phyloP scores from a whole-genome alignment of 2,329 filamentous ascomycete species.

The Fusarium nanum region DNA sequence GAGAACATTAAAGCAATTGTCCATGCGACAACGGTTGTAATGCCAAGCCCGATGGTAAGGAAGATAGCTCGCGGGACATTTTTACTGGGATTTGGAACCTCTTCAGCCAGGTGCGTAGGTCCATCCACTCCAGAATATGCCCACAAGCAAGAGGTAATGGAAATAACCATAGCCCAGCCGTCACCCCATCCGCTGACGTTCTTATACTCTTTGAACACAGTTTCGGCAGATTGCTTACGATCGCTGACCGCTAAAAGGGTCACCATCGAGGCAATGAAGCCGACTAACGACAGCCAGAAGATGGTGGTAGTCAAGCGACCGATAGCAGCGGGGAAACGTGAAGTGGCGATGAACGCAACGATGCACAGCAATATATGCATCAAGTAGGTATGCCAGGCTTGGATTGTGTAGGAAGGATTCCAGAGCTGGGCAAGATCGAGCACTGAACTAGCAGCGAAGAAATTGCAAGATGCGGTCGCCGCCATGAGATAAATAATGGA shows the following conservation, averaged over 20 bases:
- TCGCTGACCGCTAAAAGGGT: constrained; percentile 39
- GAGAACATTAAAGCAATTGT: constrained; percentile 45
- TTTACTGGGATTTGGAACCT: constrained; percentile 43
- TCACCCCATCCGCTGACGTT: constrained; percentile 45
- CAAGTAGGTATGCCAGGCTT: constrained; percentile 45
- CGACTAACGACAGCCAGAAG: constrained; percentile 39
- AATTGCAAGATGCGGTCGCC: constrained; percentile 42
- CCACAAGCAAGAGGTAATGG: constrained; percentile 43
- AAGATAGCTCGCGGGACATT: constrained; percentile 45
- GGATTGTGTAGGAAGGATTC: constrained; percentile 33
- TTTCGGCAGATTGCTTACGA: constrained; percentile 28
- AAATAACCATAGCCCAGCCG: constrained; percentile 42
- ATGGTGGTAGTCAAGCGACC: constrained; percentile 40
- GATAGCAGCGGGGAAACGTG: constrained; percentile 39
- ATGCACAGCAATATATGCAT: constrained; percentile 42
- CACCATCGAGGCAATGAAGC: constrained; percentile 41
- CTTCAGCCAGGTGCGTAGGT: constrained; percentile 41
- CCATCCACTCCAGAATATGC: constrained; percentile 42
- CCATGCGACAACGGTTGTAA: constrained; percentile 40
- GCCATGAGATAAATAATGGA: constrained; percentile 46
- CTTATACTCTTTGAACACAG: constrained; percentile 40
- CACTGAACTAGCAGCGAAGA: constrained; percentile 43
- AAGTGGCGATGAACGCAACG: constrained; percentile 36
- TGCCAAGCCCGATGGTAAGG: constrained; percentile 39
- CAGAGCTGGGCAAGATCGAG: constrained; percentile 40